These are phyloP conservation scores for Lablab purpureus DNA, from an alignment of 306 rosid species.

Conservation along the genomic window DNA sequence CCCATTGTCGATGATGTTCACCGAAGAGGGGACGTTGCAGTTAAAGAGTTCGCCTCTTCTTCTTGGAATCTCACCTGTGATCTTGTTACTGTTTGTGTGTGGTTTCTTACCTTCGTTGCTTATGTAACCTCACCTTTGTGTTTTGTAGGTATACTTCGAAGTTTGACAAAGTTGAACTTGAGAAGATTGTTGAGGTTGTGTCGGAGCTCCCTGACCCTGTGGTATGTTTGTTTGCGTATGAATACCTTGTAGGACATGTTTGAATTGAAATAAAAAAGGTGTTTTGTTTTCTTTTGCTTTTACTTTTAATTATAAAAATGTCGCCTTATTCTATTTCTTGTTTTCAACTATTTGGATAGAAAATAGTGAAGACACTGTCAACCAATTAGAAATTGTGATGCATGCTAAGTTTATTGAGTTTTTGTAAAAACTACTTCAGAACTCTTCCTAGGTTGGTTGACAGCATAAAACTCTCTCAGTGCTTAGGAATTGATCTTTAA, in stretches of 20 bases:
- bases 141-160: constrained; percentile 73
- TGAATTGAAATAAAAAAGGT: too few relatives aligned
- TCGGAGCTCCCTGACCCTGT: constrained; percentile 87
- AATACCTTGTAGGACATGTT: background rate
- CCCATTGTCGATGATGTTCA: constrained; percentile 94
- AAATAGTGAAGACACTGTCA: background rate
- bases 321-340: background rate
- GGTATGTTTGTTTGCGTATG: constrained; percentile 57
- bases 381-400: background rate
- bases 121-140: background rate
- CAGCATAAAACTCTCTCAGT: too few relatives aligned
- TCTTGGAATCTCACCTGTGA: background rate
- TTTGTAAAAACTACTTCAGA: background rate
- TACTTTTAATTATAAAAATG: background rate
- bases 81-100: background rate
- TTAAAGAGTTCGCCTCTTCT: constrained; percentile 69
- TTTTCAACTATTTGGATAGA: background rate
- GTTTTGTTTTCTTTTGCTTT: background rate
- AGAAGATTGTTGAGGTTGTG: constrained; percentile 68
- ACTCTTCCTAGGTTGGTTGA: background rate
- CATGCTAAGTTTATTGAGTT: background rate
- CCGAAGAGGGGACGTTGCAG: constrained; percentile 82
- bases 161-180: constrained; percentile 82
- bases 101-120: background rate
- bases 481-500: too few relatives aligned